phyloP scores from a whole-genome alignment of 2,329 filamentous ascomycete genomes.

The Ophiostoma sp. region DNA sequence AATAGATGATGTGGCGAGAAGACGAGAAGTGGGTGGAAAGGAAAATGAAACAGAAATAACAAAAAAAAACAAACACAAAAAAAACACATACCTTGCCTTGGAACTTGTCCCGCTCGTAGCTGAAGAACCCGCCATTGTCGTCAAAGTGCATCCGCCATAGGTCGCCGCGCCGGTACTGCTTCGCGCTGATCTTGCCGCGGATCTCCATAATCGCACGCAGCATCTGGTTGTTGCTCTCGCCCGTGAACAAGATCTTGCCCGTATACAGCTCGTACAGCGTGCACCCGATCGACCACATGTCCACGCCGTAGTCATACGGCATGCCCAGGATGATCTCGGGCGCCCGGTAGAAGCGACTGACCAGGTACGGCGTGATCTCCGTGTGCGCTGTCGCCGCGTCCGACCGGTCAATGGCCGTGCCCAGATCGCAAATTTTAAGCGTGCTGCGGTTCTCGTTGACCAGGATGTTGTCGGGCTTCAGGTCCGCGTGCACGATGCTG shows the following conservation, averaged over 20 bases:
- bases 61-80: slow-evolving; percentile 9
- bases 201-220: slow-evolving; percentile 93
- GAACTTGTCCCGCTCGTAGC: slow-evolving; percentile 78
- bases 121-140: slow-evolving; percentile 75
- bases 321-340: slow-evolving; percentile 98
- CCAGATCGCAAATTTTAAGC: slow-evolving; percentile 92
- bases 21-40: neutral
- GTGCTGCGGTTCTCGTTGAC: slow-evolving; percentile 78
- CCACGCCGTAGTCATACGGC: slow-evolving; percentile 87
- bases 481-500: slow-evolving; percentile 88
- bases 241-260: slow-evolving; percentile 93
- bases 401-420: slow-evolving; percentile 86
- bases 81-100: slow-evolving; percentile 64
- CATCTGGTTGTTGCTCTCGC: slow-evolving; percentile 97
- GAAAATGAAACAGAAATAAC: neutral
- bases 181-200: slow-evolving; percentile 83
- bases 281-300: slow-evolving; percentile 97
- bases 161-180: slow-evolving; percentile 77
- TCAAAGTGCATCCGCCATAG: slow-evolving; percentile 77
- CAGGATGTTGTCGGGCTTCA: slow-evolving; percentile 97
- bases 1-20: neutral
- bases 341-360: slow-evolving; percentile 94
- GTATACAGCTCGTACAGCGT: slow-evolving; percentile 96
- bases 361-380: slow-evolving; percentile 88
- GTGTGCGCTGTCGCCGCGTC: slow-evolving; percentile 68